phyloP scores from a whole-genome alignment of 768 basidiomycete genomes.

The Agrocybe pediades region DNA sequence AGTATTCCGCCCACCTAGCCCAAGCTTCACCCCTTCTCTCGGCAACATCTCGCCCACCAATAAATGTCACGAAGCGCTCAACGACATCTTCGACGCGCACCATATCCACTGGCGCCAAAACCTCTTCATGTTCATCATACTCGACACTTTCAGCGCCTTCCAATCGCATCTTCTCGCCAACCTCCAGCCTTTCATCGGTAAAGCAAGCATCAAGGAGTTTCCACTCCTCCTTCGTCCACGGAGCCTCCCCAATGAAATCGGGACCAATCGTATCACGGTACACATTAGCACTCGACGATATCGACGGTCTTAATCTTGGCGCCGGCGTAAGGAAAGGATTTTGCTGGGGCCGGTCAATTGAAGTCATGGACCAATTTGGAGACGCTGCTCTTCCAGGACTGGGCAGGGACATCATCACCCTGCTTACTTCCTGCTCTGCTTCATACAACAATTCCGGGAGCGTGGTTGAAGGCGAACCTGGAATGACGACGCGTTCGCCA shows the following conservation, averaged over 20 bases:
- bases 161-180: slow-evolving; percentile 36
- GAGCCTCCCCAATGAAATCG: slow-evolving; percentile 19
- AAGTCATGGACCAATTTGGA: too few relatives aligned
- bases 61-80: slow-evolving; percentile 50
- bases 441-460: slow-evolving; percentile 58
- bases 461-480: slow-evolving; percentile 54
- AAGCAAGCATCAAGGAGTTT: slow-evolving; percentile 78
- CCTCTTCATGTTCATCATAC: slow-evolving; percentile 29
- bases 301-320: slow-evolving; percentile 1
- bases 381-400: too few relatives aligned
- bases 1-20: slow-evolving; percentile 60
- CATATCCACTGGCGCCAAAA: slow-evolving; percentile 52
- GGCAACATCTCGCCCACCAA: slow-evolving; percentile 47
- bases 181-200: slow-evolving; percentile 63
- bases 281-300: neutral
- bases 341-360: too few relatives aligned
- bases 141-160: slow-evolving; percentile 10
- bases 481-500: slow-evolving; percentile 54
- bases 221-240: slow-evolving; percentile 82
- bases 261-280: neutral
- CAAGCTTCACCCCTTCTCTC: slow-evolving; percentile 50
- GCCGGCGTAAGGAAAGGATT: slow-evolving; percentile 31
- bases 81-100: slow-evolving; percentile 62
- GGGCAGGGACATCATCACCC: neutral
- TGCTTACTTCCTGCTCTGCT: slow-evolving; percentile 53